Base-by-base conservation (phyloP, 768 basidiomycete species). In the Coprinellus micaceus region DNA sequence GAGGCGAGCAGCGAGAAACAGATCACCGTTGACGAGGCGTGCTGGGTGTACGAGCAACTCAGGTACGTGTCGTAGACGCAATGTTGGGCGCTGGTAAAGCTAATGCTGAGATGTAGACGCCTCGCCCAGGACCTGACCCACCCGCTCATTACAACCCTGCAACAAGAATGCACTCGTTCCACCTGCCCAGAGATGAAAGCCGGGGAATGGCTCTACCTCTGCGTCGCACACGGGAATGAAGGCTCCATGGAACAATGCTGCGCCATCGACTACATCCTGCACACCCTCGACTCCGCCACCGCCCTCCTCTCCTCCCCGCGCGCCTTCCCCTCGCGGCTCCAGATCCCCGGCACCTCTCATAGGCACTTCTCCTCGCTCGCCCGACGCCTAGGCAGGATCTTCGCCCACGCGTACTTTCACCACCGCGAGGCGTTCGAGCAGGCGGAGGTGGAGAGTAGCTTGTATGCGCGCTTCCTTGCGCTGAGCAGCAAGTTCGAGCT, bases 111-210 rank as follows among this genome's bases (percentile, higher is more conserved):
- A 19, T 44, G 9, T 52, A 94, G 92, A 64, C 90, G 93, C 21
- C 82, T 95, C 11, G 90, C 91, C 5, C 89, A 91, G 69, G 93
- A 95, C 68, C 77, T 95, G 29, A 85, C 89, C 0, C 86, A 92
- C 63, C 91, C 92, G 4, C 77, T 94, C 40, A 89, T 95, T 45
- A 90, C 88, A 1, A 85, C 84, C 66, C 74, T 94, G 39, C 92
- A 94, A 67, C 85, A 88, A 62, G 91, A 92, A 68, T 98, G 95
- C 67, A 91, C 87, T 12, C 83, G 91, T 37, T 72, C 80, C 33
- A 83, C 88, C 10, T 99, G 96, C 76, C 92, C 94, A 1, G 88
- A 96, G 72, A 99, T 99, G 96, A 95, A 95, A 70, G 94, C 95
- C n/a, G 92, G 91, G 54, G 93, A 98, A 76, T 98, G 96, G 96